A percentile compares a stretch with the other conserved stretches of the same genome.
These are phyloP conservation scores for Malania oleifera DNA, from an alignment of 164 flowering plant species.

Conservation along the genomic window DNA sequence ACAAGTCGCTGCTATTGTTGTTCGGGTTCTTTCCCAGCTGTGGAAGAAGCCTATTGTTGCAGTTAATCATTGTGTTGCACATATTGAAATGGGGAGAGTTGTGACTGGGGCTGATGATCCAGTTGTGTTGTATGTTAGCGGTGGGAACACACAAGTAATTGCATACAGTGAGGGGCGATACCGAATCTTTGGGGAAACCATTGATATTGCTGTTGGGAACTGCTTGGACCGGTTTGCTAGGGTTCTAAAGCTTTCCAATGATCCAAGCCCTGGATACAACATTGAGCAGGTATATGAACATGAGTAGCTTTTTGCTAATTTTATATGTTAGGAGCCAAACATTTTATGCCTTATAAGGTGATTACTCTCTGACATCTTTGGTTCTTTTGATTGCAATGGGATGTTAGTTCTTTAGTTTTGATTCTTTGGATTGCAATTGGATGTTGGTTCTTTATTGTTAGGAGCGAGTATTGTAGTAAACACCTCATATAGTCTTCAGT, in stretches of 20 bases:
- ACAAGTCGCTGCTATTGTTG: constrained; percentile 75
- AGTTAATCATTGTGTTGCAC: constrained; percentile 96
- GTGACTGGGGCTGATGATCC: constrained; percentile 95
- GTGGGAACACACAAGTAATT: constrained; percentile 96
- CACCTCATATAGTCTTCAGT: too few species aligned
- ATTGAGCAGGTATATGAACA: constrained; percentile 75
- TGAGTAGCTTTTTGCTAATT: too few species aligned
- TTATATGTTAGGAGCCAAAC: too few species aligned
- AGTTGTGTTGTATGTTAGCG: constrained; percentile 93
- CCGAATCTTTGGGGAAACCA: constrained; percentile 94
- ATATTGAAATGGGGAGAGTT: constrained; percentile 94
- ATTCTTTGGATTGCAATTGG: too few species aligned
- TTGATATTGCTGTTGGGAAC: constrained; percentile 96
- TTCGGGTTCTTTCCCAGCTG: constrained; percentile 71
- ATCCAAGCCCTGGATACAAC: constrained; percentile 95
- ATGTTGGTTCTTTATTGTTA: too few species aligned
- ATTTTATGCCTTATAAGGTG: too few species aligned
- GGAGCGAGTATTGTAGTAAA: too few species aligned
- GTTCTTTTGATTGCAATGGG: too few species aligned
- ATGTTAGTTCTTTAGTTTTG: too few species aligned
- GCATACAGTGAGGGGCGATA: constrained; percentile 91
- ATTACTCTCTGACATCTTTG: background rate
- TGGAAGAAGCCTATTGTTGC: constrained; percentile 95
- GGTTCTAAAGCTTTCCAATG: constrained; percentile 79
- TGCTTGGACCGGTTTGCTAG: constrained; percentile 96